Evolutionary conservation across 352 stramenopile genomes (phyloP).

Genomic region (Elongisporangium anandrum): DNA sequence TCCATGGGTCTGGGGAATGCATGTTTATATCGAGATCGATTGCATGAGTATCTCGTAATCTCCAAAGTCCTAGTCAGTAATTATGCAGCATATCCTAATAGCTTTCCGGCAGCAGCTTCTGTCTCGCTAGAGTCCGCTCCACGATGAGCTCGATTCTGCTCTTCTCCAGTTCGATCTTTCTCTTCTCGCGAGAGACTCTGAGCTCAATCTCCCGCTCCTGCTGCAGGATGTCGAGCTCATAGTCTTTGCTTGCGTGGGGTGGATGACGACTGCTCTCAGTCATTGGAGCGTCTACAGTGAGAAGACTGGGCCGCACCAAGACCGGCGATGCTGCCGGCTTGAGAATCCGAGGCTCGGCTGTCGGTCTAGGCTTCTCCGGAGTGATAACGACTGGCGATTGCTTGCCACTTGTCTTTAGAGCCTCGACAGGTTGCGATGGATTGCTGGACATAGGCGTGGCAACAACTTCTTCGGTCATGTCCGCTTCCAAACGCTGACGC

Average conservation of each 20-base stretch:
- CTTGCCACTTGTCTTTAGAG: not conserved
- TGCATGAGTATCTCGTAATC: too few relatives aligned
- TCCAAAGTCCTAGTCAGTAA: too few relatives aligned
- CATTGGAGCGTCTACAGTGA: not conserved
- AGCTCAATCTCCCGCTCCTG: not conserved
- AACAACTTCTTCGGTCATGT: not conserved
- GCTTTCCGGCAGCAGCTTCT: not conserved
- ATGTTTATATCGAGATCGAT: not conserved
- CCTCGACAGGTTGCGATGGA: not conserved
- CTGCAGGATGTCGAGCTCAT: not conserved
- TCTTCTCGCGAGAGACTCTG: not conserved
- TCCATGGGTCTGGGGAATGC: too few relatives aligned
- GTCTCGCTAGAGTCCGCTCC: not conserved
- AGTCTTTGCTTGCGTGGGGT: not conserved
- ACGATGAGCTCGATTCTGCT: not conserved
- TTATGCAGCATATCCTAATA: not conserved
- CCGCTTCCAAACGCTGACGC: not conserved
- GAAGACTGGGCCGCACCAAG: not conserved
- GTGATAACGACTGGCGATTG: not conserved
- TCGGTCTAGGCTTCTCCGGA: not conserved
- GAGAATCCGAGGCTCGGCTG: not conserved
- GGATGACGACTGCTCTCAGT: not conserved
- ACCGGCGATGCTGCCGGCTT: not conserved
- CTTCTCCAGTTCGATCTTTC: not conserved
- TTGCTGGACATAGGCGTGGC: not conserved